phyloP scores from a whole-genome alignment of 306 rosid genomes.

The Cucurbita pepo region DNA sequence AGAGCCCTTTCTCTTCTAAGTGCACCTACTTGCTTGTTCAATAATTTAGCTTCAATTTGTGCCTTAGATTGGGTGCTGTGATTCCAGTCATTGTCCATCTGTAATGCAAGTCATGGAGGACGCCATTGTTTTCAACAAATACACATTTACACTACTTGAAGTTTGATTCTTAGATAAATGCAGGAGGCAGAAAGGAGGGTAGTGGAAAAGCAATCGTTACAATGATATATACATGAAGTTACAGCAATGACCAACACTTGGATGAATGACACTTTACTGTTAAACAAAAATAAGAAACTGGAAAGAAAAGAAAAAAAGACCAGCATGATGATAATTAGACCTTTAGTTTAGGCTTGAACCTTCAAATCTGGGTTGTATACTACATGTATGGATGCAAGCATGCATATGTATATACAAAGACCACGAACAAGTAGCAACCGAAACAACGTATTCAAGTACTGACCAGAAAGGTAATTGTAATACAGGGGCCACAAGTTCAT shows the following conservation, averaged over 20 bases:
- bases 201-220: no score
- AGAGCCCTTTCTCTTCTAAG: constrained; percentile 88
- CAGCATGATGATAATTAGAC: not conserved
- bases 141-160: no score
- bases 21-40: constrained; percentile 77
- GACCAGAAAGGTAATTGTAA: no score
- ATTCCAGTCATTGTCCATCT: constrained; percentile 95
- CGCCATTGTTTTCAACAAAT: not conserved
- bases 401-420: not conserved
- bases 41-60: constrained; percentile 68
- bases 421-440: not conserved
- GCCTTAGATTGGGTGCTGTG: constrained; percentile 85
- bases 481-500: not conserved
- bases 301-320: not conserved
- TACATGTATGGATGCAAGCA: not conserved
- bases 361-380: not conserved
- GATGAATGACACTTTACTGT: not conserved
- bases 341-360: not conserved
- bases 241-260: not conserved
- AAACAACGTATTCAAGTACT: no score
- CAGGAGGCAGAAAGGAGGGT: no score
- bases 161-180: no score
- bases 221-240: not conserved
- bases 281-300: not conserved
- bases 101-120: not conserved